Conservation (phyloP, 1,139 yeast genomes). For the Hyphopichia burtonii region DNA sequence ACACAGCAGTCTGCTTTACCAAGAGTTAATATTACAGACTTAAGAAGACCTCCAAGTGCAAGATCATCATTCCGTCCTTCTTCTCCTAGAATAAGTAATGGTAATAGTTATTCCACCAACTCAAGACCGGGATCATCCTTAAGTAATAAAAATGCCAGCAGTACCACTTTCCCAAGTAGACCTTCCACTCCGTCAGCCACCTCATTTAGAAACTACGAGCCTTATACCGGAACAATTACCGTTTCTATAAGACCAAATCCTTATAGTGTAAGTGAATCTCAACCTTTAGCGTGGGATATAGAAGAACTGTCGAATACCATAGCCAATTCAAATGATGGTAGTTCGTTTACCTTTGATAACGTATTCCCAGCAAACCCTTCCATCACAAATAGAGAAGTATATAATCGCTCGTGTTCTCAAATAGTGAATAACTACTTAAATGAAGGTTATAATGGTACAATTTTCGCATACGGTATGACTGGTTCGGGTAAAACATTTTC, state of each 20-base stretch:
- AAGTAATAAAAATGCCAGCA: constrained; percentile 17
- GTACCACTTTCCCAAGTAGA: constrained; percentile 19
- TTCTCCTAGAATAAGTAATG: constrained; percentile 17
- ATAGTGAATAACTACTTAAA: constrained; percentile 62
- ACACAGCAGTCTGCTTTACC: constrained; percentile 15
- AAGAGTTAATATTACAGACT: constrained; percentile 17
- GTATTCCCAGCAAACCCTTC: constrained; percentile 57
- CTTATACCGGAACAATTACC: constrained; percentile 50
- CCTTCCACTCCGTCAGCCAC: constrained; percentile 39
- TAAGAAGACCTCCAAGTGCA: constrained; percentile 25
- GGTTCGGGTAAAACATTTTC: constrained; percentile 95
- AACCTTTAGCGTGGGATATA: constrained; percentile 44
- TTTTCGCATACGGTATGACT: constrained; percentile 93
- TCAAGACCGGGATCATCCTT: constrained; percentile 41
- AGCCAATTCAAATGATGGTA: constrained; percentile 48
- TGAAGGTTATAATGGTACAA: constrained; percentile 83
- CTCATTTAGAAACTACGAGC: constrained; percentile 26
- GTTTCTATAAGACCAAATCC: constrained; percentile 60
- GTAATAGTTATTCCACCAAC: constrained; percentile 3
- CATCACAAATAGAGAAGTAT: constrained; percentile 58
- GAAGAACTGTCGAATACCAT: constrained; percentile 40
- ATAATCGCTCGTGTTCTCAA: constrained; percentile 56
- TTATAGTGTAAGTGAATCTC: constrained; percentile 22
- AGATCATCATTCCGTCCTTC: constrained; percentile 16
- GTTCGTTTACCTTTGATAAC: constrained; percentile 68